Evolutionary conservation across 768 basidiomycete genomes (phyloP), one percentile per base, ranked within the genome.

Genomic region (Lactarius akahatsu): DNA sequence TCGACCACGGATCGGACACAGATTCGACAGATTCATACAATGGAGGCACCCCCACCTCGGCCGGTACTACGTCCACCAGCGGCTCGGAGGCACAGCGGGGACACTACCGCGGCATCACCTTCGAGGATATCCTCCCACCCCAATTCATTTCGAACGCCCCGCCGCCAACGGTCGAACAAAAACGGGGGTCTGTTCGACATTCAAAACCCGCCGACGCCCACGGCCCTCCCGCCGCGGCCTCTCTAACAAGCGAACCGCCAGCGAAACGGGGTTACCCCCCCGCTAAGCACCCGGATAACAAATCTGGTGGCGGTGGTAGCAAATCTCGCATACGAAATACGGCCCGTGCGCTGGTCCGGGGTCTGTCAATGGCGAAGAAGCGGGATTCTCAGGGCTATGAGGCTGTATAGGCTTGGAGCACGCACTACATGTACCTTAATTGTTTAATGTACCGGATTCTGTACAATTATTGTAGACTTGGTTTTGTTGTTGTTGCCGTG

Each of bases 101-200:
- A 43, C 62, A 40, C 23, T 61, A 68, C 47, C 64, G 64, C 26
- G 67, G 67, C n/a, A 57, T 54, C 4, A 68, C 67, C 8, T 68
- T 66, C 30, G 64, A 57, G 20, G 64, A 68, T 0, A 54, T 68
- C 26, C 56, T 66, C 16, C 60, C 67, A 0, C 1, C 64, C 4
- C 34, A 68, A 5, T 28, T 62, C 20, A 68, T 68, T 15, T 34
- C 64, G 3, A 57, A 28, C 28, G 67, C 67, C 3, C 67, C 67
- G 5, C 43, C 67, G 23, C 38, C 47, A 16, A 40, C 10, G 4
- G 18, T 32, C n/a, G 64, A 66, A 1, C 10, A 23, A 3, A 41
- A 62, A 16, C 55, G 26, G 13, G 40, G 40, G 20, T 45, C 41
- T 26, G 1, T 38, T 26, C 38, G 15, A 55, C 38, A 16, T 8